phyloP scores from a whole-genome alignment of 176 grass and related monocot species.

The Aegilops tauschii region DNA sequence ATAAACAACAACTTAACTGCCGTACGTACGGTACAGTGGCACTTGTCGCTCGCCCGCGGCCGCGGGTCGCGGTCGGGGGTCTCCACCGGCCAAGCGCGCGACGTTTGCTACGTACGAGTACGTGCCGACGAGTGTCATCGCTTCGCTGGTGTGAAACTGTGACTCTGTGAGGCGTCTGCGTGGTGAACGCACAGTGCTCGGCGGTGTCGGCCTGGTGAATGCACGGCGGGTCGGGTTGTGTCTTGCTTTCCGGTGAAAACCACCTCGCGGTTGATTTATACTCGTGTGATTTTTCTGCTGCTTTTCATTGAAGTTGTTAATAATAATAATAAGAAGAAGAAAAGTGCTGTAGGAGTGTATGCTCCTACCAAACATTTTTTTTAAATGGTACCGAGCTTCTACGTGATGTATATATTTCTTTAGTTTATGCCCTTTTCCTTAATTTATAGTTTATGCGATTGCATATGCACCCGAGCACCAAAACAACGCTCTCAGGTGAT shows the following conservation, averaged over 20 bases:
- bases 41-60: background rate
- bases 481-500: too few species aligned
- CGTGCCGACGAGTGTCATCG: background rate
- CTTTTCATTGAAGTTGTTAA: too few species aligned
- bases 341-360: too few species aligned
- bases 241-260: background rate
- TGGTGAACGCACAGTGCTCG: background rate
- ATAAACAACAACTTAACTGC: background rate
- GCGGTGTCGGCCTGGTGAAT: background rate
- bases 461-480: too few species aligned
- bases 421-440: too few species aligned
- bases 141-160: background rate
- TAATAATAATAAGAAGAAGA: too few species aligned
- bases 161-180: background rate
- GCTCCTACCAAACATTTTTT: too few species aligned
- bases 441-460: too few species aligned
- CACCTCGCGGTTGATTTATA: background rate
- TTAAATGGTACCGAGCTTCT: too few species aligned
- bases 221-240: background rate
- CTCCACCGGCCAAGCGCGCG: background rate
- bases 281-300: background rate
- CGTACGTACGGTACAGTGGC: background rate
- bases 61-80: background rate
- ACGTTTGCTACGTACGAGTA: background rate
- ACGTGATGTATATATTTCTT: too few species aligned